phyloP scores from a whole-genome alignment of 345 rosid genomes.

The Eucalyptus lansdowneana region DNA sequence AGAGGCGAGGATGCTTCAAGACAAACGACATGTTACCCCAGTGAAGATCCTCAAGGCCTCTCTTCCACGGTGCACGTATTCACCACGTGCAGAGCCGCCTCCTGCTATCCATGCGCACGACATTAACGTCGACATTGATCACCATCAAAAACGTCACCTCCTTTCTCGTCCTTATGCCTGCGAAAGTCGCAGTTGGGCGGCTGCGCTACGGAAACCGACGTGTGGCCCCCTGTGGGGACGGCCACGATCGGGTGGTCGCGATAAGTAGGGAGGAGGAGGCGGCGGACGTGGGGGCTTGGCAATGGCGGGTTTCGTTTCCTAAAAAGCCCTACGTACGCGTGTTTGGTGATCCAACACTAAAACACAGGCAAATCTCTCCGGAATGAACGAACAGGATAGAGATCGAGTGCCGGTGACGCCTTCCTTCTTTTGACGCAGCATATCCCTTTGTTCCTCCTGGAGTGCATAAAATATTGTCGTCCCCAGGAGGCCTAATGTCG shows the following conservation, averaged over 20 bases:
- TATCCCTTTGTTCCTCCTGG: neutral
- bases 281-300: neutral
- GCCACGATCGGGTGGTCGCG: neutral
- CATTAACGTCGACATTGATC: neutral
- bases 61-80: constrained; percentile 20
- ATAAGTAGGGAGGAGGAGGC: neutral
- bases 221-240: neutral
- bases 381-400: neutral
- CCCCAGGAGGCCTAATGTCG: neutral
- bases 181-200: neutral
- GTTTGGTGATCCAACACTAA: neutral
- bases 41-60: constrained; percentile 31
- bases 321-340: neutral
- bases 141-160: too few species aligned
- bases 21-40: neutral
- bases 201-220: neutral
- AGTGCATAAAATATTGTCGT: neutral
- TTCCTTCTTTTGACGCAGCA: neutral
- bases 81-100: constrained; percentile 32
- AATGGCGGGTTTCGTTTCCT: neutral
- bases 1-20: neutral
- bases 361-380: neutral
- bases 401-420: neutral
- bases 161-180: neutral
- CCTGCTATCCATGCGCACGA: constrained; percentile 1